Evolutionary conservation across 345 rosid species (phyloP).

Genomic region (Gynandropsis gynandra): DNA sequence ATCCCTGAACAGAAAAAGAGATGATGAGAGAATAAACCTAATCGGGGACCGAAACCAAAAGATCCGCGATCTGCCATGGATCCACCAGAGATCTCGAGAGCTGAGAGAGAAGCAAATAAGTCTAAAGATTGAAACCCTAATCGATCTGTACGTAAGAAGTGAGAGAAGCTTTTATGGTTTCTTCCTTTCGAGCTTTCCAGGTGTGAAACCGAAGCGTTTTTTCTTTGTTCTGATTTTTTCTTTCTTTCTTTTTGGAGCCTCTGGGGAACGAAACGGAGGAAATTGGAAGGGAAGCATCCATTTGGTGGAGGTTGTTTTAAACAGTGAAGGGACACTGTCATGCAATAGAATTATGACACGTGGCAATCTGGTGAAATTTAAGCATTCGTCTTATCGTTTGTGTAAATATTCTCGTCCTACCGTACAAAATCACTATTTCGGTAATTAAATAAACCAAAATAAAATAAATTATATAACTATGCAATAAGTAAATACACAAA

Average conservation of each 20-base stretch:
- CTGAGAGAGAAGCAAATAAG: constrained; percentile 14
- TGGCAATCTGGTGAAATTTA: background rate
- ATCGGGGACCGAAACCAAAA: constrained; percentile 33
- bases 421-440: too few species aligned
- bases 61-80: constrained; percentile 45
- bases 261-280: constrained; percentile 16
- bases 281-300: background rate
- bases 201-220: constrained; percentile 23
- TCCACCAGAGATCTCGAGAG: constrained; percentile 22
- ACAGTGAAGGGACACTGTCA: constrained; percentile 1
- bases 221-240: background rate
- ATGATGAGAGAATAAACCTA: constrained; percentile 30
- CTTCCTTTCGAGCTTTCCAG: constrained; percentile 17
- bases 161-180: constrained; percentile 19
- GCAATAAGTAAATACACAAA: too few species aligned
- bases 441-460: too few species aligned
- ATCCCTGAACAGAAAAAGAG: background rate
- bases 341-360: constrained; percentile 10
- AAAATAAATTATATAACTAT: too few species aligned
- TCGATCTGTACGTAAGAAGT: constrained; percentile 26
- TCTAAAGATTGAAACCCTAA: constrained; percentile 22
- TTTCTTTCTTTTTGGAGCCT: background rate
- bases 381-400: too few species aligned
- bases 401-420: too few species aligned
- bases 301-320: constrained; percentile 1